Percentiles rank a stretch among this genome's conserved stretches.
phyloP scores from a whole-genome alignment of 139 green algal genomes.

The Tetradesmus lagerheimii region DNA sequence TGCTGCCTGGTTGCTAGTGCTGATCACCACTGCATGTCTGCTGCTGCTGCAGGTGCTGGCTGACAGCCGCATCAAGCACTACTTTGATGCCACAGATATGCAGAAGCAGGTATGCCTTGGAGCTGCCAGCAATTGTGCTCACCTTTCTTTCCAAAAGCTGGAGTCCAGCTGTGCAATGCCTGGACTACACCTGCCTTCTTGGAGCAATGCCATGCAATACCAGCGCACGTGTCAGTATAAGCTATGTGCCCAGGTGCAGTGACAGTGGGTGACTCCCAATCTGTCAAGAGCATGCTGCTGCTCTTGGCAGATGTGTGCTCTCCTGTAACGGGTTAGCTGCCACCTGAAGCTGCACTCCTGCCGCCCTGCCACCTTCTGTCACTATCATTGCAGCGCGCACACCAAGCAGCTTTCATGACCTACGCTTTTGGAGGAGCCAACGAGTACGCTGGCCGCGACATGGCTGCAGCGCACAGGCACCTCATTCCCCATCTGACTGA shows the following conservation, averaged over 20 bases:
- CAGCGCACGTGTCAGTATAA: too few relatives aligned
- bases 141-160: too few relatives aligned
- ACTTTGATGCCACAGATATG: background rate
- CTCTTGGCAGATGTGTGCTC: too few relatives aligned
- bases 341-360: background rate
- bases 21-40: too few relatives aligned
- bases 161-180: background rate
- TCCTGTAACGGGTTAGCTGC: too few relatives aligned
- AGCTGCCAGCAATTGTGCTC: too few relatives aligned
- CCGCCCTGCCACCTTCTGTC: background rate
- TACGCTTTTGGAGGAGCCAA: background rate
- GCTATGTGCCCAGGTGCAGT: too few relatives aligned
- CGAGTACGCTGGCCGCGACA: background rate
- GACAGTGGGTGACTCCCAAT: too few relatives aligned
- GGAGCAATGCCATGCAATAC: too few relatives aligned
- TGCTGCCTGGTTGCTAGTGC: too few relatives aligned
- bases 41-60: slow-evolving; percentile 3
- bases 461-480: slow-evolving; percentile 3
- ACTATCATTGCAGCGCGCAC: background rate
- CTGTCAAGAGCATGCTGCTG: too few relatives aligned
- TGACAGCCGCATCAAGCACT: background rate
- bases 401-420: slow-evolving; percentile 18
- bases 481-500: background rate
- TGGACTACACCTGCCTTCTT: background rate
- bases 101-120: background rate